Conservation (phyloP, 192 early-diverging fungal genomes). For the Linnemannia zychae region DNA sequence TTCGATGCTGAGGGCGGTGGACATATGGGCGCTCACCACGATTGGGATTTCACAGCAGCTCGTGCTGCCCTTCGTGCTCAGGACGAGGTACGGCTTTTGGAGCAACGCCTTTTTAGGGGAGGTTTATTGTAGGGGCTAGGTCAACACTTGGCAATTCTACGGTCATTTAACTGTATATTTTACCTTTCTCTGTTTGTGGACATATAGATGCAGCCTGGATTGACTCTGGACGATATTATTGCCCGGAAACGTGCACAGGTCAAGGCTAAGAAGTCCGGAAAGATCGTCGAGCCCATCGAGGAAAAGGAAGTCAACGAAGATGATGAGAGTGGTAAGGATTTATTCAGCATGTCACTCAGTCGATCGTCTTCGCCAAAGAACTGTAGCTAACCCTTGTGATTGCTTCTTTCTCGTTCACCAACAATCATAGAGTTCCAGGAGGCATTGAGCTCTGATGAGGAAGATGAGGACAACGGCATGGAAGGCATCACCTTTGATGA, state of each 20-base stretch:
- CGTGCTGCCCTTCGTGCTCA: constrained; percentile 77
- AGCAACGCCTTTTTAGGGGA: background rate
- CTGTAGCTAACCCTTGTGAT: background rate
- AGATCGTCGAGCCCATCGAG: constrained; percentile 52
- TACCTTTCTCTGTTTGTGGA: background rate
- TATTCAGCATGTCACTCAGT: background rate
- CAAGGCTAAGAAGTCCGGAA: constrained; percentile 56
- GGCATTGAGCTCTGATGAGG: constrained; percentile 50
- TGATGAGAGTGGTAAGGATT: constrained; percentile 49
- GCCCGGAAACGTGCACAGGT: constrained; percentile 39
- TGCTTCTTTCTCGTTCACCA: constrained; percentile 17
- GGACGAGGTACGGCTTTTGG: constrained; percentile 56
- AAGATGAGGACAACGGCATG: constrained; percentile 41
- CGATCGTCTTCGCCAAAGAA: background rate
- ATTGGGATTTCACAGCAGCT: constrained; percentile 88
- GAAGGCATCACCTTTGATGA: constrained; percentile 37
- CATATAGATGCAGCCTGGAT: constrained; percentile 44
- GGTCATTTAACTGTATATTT: background rate
- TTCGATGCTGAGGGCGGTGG: constrained; percentile 84
- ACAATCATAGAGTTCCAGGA: constrained; percentile 44
- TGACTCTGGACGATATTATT: constrained; percentile 54
- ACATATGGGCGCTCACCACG: constrained; percentile 67
- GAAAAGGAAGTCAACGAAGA: constrained; percentile 48
- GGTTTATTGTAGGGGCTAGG: background rate
- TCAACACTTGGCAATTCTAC: background rate